These are phyloP conservation scores for Heteromeles arbutifolia DNA, from an alignment of 306 rosid genomes.

Conservation along the genomic window DNA sequence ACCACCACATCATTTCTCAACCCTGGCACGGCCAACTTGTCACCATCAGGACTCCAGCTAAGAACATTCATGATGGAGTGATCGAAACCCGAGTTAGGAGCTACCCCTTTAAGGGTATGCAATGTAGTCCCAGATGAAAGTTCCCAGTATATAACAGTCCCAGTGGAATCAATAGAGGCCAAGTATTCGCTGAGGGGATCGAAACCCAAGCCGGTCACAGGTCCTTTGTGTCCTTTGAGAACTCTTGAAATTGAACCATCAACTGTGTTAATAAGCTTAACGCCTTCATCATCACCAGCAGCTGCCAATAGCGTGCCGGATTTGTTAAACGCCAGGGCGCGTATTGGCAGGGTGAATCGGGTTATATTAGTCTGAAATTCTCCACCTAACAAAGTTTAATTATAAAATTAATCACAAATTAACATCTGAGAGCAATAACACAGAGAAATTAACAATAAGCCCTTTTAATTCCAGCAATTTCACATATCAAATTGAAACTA, in stretches of 20 bases:
- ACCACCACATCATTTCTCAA: slow-evolving; percentile 80
- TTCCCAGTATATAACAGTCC: slow-evolving; percentile 79
- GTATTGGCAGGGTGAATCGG: slow-evolving; percentile 87
- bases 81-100: slow-evolving; percentile 67
- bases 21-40: slow-evolving; percentile 76
- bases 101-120: slow-evolving; percentile 73
- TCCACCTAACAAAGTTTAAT: slow-evolving; percentile 49
- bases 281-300: slow-evolving; percentile 94
- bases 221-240: slow-evolving; percentile 82
- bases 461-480: not conserved
- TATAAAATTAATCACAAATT: not conserved
- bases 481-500: not conserved
- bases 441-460: not conserved
- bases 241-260: slow-evolving; percentile 94
- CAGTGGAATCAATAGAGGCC: slow-evolving; percentile 78
- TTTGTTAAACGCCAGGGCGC: slow-evolving; percentile 70
- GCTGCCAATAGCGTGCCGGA: slow-evolving; percentile 90
- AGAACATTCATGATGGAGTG: slow-evolving; percentile 60
- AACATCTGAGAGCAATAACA: not conserved
- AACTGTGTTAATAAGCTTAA: slow-evolving; percentile 81
- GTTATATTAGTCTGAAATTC: slow-evolving; percentile 93
- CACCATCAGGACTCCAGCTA: slow-evolving; percentile 96
- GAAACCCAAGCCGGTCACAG: slow-evolving; percentile 71
- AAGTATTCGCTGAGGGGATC: slow-evolving; percentile 88
- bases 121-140: slow-evolving; percentile 60